phyloP scores from a whole-genome alignment of 2,329 filamentous ascomycete species.

The Pseudocercospora eumusae region DNA sequence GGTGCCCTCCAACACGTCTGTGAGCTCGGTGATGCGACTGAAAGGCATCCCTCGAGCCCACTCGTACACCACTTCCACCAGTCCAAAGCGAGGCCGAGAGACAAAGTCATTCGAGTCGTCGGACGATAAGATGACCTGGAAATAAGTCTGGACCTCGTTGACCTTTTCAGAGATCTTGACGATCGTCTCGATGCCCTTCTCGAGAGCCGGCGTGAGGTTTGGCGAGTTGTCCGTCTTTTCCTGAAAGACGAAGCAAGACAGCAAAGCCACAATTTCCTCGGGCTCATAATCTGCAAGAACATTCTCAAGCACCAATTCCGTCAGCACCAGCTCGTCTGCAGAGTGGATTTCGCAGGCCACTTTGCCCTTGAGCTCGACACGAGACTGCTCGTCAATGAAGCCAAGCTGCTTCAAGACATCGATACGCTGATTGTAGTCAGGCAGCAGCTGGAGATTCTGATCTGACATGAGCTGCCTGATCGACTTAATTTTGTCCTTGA shows the following conservation, averaged over 20 bases:
- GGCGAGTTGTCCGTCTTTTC: slow-evolving; percentile 88
- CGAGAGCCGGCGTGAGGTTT: slow-evolving; percentile 76
- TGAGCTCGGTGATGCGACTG: slow-evolving; percentile 94
- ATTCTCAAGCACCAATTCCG: slow-evolving; percentile 94
- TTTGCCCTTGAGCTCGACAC: slow-evolving; percentile 95
- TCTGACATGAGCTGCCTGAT: slow-evolving; percentile 89
- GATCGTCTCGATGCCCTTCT: slow-evolving; percentile 81
- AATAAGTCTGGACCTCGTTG: slow-evolving; percentile 81
- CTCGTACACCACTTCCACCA: slow-evolving; percentile 97
- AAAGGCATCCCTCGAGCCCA: slow-evolving; percentile 98
- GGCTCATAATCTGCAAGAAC: slow-evolving; percentile 93
- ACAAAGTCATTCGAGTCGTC: slow-evolving; percentile 94
- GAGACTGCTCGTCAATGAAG: slow-evolving; percentile 83
- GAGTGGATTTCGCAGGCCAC: slow-evolving; percentile 98
- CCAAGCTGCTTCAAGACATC: slow-evolving; percentile 86
- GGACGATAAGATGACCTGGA: slow-evolving; percentile 86
- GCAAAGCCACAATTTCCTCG: slow-evolving; percentile 90
- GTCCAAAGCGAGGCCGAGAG: slow-evolving; percentile 80
- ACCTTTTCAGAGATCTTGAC: slow-evolving; percentile 89
- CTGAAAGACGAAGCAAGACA: slow-evolving; percentile 96
- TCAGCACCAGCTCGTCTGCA: slow-evolving; percentile 92
- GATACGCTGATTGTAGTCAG: slow-evolving; percentile 94
- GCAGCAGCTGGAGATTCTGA: slow-evolving; percentile 91
- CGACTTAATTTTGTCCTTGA: slow-evolving; percentile 88
- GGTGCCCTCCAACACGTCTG: slow-evolving; percentile 93